Evolutionary conservation across 1,284 basidiomycete genomes (phyloP).

Genomic region (Ceratobasidium sp.): DNA sequence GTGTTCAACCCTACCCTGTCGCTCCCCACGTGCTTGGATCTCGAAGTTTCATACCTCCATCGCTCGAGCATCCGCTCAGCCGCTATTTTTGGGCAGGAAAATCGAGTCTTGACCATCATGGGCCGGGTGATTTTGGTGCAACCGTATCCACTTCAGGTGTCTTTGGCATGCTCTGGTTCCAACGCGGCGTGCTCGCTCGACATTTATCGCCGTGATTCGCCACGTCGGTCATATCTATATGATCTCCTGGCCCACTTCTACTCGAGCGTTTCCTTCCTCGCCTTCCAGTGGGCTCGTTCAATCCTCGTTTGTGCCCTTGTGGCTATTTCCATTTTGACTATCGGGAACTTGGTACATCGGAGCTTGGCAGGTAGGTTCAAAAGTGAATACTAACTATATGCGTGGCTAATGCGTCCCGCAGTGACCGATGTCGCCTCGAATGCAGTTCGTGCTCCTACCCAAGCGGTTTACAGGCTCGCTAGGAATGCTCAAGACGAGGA

Average conservation of each 20-base stretch:
- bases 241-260: neutral
- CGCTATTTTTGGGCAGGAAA: neutral
- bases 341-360: neutral
- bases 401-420: neutral
- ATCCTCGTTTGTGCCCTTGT: neutral
- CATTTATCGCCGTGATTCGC: neutral
- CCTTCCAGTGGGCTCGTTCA: neutral
- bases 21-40: neutral
- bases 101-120: neutral
- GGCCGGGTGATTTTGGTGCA: neutral
- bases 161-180: neutral
- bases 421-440: neutral
- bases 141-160: too few relatives aligned
- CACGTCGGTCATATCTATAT: too few relatives aligned
- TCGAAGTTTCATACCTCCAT: neutral
- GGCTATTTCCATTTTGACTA: neutral
- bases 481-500: neutral
- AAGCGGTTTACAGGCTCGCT: neutral
- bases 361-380: neutral
- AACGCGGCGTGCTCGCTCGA: neutral
- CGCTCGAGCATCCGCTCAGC: too few relatives aligned
- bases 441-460: neutral
- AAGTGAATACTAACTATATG: neutral
- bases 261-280: too few relatives aligned
- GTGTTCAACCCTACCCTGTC: neutral